These are phyloP conservation scores for Neonectria punicea DNA, from an alignment of 2,329 filamentous ascomycete genomes.

Conservation along the genomic window DNA sequence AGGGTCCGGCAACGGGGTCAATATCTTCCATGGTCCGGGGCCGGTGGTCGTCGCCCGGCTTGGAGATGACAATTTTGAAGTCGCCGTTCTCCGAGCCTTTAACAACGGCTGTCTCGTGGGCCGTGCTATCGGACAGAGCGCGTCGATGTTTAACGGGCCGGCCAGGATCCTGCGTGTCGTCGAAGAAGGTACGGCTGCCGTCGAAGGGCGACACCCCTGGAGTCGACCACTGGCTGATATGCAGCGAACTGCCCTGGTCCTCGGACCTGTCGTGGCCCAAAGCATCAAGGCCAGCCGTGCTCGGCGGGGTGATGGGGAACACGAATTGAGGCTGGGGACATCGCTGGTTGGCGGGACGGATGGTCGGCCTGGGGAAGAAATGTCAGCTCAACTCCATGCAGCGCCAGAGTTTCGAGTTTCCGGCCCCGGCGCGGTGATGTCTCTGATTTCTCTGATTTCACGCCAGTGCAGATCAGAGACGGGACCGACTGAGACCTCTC, in stretches of 20 bases:
- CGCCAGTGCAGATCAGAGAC: slow-evolving; percentile 25
- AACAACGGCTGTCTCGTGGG: slow-evolving; percentile 69
- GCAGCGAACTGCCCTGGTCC: slow-evolving; percentile 43
- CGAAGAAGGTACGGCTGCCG: slow-evolving; percentile 48
- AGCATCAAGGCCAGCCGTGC: slow-evolving; percentile 65
- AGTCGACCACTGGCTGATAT: slow-evolving; percentile 55
- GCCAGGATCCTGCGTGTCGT: slow-evolving; percentile 38
- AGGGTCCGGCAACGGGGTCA: slow-evolving; percentile 56
- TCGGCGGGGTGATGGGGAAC: slow-evolving; percentile 70
- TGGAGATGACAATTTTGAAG: slow-evolving; percentile 84
- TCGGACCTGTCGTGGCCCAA: slow-evolving; percentile 46
- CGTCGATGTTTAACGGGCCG: slow-evolving; percentile 61
- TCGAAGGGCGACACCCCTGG: slow-evolving; percentile 51
- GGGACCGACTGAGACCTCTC: slow-evolving; percentile 26
- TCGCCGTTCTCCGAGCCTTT: slow-evolving; percentile 71
- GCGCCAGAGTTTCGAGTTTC: slow-evolving; percentile 27
- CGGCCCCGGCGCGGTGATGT: slow-evolving; percentile 23
- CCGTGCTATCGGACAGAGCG: slow-evolving; percentile 80
- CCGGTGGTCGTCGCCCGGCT: slow-evolving; percentile 68
- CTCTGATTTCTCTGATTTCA: slow-evolving; percentile 23
- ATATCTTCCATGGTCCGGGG: slow-evolving; percentile 72
- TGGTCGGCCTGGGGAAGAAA: slow-evolving; percentile 61
- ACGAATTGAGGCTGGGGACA: slow-evolving; percentile 70
- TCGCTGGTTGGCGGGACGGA: slow-evolving; percentile 70
- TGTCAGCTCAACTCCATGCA: slow-evolving; percentile 30